These are phyloP conservation scores for Coemansia sp. DNA, from an alignment of 192 early-diverging fungal species.

Conservation along the genomic window DNA sequence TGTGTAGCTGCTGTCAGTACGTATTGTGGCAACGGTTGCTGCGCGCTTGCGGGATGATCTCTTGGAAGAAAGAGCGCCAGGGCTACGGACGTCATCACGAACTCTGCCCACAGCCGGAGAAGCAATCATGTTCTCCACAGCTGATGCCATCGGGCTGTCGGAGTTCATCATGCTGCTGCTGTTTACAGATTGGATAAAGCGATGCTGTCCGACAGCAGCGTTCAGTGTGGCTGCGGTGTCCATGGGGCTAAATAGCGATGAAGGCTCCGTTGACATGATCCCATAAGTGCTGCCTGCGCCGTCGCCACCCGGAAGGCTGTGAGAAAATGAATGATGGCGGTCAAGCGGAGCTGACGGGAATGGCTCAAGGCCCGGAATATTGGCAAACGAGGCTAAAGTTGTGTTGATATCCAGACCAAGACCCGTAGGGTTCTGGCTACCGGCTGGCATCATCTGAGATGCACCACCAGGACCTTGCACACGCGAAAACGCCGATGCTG, in stretches of 20 bases:
- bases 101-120: slow-evolving; percentile 6
- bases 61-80: slow-evolving; percentile 10
- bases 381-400: slow-evolving; percentile 29
- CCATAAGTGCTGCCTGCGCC: slow-evolving; percentile 7
- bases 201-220: slow-evolving; percentile 9
- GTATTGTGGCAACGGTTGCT: slow-evolving; percentile 38
- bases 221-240: slow-evolving; percentile 12
- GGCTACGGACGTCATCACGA: slow-evolving; percentile 20
- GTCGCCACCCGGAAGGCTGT: not conserved
- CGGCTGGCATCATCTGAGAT: slow-evolving; percentile 29
- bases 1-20: slow-evolving; percentile 8
- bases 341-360: slow-evolving; percentile 27
- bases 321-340: slow-evolving; percentile 14
- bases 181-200: slow-evolving; percentile 13
- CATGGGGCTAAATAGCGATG: slow-evolving; percentile 12
- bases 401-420: slow-evolving; percentile 36
- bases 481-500: slow-evolving; percentile 41
- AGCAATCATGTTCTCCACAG: slow-evolving; percentile 1
- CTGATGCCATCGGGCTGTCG: slow-evolving; percentile 6
- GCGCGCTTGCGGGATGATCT: slow-evolving; percentile 44
- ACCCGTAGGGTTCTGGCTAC: slow-evolving; percentile 8
- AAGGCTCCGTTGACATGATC: slow-evolving; percentile 21
- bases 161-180: not conserved
- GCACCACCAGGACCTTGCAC: slow-evolving; percentile 20
- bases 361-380: slow-evolving; percentile 34